phyloP scores from a whole-genome alignment of 352 stramenopile genomes.

The Pythium rhizo-oryzae region DNA sequence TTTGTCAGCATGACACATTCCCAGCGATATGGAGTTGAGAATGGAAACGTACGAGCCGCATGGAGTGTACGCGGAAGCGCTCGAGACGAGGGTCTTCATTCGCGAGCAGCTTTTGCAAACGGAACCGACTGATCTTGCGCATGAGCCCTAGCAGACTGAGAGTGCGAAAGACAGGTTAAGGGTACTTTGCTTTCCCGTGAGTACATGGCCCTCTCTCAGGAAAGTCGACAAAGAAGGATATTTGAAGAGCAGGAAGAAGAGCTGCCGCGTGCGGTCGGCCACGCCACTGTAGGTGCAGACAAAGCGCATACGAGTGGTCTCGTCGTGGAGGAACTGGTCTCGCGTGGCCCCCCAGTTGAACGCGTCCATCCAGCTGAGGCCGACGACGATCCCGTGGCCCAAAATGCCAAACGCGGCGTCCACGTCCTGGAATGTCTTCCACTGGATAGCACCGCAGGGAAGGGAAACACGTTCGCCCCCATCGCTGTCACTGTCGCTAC shows the following conservation, averaged over 20 bases:
- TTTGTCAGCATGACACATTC: too few species aligned
- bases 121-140: conserved; percentile 39
- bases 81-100: conserved; percentile 12
- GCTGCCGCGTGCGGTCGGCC: conserved; percentile 52
- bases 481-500: conserved; percentile 12
- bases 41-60: conserved; percentile 28
- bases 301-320: conserved; percentile 28
- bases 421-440: conserved; percentile 22
- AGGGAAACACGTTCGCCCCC: background rate
- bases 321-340: conserved; percentile 20
- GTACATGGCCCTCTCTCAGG: background rate
- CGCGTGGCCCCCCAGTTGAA: conserved; percentile 45
- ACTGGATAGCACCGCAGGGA: conserved; percentile 18
- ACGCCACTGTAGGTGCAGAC: conserved; percentile 59
- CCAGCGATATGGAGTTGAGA: too few species aligned
- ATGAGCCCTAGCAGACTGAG: conserved; percentile 53
- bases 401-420: conserved; percentile 49
- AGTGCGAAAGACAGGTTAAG: conserved; percentile 36
- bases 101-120: conserved; percentile 18
- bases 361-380: conserved; percentile 70
- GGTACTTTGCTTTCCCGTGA: background rate
- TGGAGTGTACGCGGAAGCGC: conserved; percentile 19
- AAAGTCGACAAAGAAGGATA: conserved; percentile 48
- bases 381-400: conserved; percentile 52
- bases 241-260: conserved; percentile 77